Evolutionary conservation across 306 rosid species (phyloP).

Genomic region (Argentina anserina): DNA sequence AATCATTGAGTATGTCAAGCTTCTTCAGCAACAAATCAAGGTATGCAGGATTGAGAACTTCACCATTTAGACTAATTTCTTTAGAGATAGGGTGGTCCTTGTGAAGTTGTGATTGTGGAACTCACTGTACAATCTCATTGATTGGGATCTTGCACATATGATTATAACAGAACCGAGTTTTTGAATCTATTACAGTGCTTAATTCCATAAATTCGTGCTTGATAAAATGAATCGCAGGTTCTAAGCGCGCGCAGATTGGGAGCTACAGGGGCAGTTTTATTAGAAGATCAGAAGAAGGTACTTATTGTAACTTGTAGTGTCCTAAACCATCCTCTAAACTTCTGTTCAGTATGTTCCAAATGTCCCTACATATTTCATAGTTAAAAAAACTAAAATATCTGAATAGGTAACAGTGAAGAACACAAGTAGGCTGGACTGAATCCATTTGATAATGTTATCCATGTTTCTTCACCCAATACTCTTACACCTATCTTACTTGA

Average conservation of each 20-base stretch:
- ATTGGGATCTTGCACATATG: not conserved
- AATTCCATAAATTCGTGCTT: slow-evolving; percentile 6
- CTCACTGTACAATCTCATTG: not conserved
- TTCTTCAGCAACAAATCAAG: slow-evolving; percentile 52
- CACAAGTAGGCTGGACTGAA: not conserved
- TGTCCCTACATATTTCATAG: not conserved
- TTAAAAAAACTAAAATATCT: not conserved
- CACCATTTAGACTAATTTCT: not conserved
- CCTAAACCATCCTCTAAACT: not conserved
- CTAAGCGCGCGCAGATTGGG: slow-evolving; percentile 37
- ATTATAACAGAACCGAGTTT: not conserved
- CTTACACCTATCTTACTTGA: not conserved
- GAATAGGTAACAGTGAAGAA: not conserved
- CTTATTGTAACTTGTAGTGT: not conserved
- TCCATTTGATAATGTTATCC: not conserved
- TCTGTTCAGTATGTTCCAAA: not conserved
- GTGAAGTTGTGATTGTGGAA: not conserved
- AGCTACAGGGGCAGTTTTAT: slow-evolving; percentile 18
- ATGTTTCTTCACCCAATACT: not conserved
- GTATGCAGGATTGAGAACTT: slow-evolving; percentile 17
- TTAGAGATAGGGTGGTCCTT: not conserved
- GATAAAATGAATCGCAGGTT: slow-evolving; percentile 22
- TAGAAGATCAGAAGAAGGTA: slow-evolving; percentile 21
- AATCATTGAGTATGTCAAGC: slow-evolving; percentile 45
- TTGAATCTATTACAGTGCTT: not conserved